Conservation (phyloP, 2,329 filamentous ascomycete species). For the Colletotrichum incanum region DNA sequence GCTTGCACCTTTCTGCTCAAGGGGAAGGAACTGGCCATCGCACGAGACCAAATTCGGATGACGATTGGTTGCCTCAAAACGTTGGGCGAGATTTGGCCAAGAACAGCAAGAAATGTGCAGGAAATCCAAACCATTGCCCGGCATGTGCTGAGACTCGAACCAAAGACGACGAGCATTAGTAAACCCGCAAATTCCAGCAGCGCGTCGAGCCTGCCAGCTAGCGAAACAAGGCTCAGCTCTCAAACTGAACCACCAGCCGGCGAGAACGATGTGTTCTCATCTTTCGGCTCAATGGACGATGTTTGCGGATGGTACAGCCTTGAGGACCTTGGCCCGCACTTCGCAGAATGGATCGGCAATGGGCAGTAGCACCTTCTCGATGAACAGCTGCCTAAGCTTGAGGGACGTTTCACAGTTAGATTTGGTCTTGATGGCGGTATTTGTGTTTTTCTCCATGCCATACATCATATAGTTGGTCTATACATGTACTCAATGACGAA, state of each 20-base stretch:
- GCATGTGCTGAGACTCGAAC: constrained; percentile 46
- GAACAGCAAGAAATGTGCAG: constrained; percentile 53
- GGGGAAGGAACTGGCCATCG: constrained; percentile 51
- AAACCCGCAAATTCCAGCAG: not conserved
- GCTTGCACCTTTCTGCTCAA: constrained; percentile 56
- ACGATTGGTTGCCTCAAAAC: constrained; percentile 58
- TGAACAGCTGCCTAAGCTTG: not conserved
- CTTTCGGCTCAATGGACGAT: constrained; percentile 25
- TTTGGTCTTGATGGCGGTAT: not conserved
- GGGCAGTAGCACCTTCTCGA: not conserved
- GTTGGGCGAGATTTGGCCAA: constrained; percentile 56
- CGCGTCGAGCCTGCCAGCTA: not conserved
- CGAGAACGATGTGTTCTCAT: not conserved
- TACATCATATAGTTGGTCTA: not conserved
- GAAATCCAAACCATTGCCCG: constrained; percentile 59
- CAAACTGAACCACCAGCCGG: not conserved
- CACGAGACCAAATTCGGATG: constrained; percentile 59
- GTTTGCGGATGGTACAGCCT: constrained; percentile 34
- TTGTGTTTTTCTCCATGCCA: not conserved
- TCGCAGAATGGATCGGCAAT: constrained; percentile 23
- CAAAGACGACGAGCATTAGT: not conserved
- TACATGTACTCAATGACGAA: too few relatives aligned
- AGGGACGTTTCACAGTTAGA: not conserved
- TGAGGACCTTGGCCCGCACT: not conserved
- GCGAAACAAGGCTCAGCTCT: not conserved